A percentile compares a stretch with the other conserved stretches of the same genome.
These are phyloP conservation scores for Eragrostis tef DNA, from an alignment of 202 grass and related monocot genomes.

Conservation along the genomic window DNA sequence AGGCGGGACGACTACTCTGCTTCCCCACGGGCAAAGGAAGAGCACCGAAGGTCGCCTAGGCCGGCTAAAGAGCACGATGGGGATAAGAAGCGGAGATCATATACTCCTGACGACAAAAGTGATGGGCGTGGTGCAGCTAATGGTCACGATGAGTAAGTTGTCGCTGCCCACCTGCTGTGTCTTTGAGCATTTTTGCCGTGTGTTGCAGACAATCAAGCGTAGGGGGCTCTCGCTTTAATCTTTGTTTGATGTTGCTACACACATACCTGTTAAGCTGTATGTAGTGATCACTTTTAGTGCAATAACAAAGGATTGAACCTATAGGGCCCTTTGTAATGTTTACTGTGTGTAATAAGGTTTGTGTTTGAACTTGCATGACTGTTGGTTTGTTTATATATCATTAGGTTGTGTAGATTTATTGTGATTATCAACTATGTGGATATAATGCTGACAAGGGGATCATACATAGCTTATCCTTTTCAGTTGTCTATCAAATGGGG, in stretches of 20 bases:
- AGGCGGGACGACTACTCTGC: constrained; percentile 57
- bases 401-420: no score
- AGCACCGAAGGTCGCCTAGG: constrained; percentile 49
- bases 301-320: not conserved
- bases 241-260: not conserved
- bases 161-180: not conserved
- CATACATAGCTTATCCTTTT: no score
- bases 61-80: constrained; percentile 51
- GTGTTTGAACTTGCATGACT: no score
- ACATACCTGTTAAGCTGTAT: not conserved
- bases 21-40: constrained; percentile 62
- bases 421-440: no score
- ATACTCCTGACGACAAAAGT: constrained; percentile 49
- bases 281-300: not conserved
- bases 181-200: not conserved
- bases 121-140: constrained; percentile 28
- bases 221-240: not conserved
- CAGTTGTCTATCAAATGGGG: no score
- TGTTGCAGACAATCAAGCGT: not conserved
- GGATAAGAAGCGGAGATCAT: constrained; percentile 43
- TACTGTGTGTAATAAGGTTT: no score
- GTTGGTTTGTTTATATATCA: no score
- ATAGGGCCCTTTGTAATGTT: not conserved
- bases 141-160: constrained; percentile 49
- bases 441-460: no score